Evolutionary conservation across 140 eudicot species (phyloP), one percentile per base, ranked within the genome.

Genomic region (Senecio squalidus): DNA sequence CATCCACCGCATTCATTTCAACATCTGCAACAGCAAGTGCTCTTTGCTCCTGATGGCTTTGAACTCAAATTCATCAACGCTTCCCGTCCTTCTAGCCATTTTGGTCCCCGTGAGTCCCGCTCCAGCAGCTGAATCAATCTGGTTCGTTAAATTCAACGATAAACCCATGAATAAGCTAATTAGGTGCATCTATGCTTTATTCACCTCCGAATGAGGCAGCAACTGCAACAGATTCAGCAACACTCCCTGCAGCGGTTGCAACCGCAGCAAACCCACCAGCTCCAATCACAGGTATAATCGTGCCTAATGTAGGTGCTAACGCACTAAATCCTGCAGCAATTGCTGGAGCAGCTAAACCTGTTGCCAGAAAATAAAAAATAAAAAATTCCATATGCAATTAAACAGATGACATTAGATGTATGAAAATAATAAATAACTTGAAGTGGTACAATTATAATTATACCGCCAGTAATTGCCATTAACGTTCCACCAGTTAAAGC

Each of bases 321-420:
- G 98, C 98, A 75, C 95, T 61, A 52, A 92, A 84, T 30, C 96
- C 98, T 26, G 98, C 98, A 72, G 96, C 98, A 70, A 92, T 92
- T 55, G 95, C 98, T 69, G 98, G 98, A 41, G 98, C 98, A 74
- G 98, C 98, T 75, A 92, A 77, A 38, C 98, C 96, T 92, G 82
- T 76, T 74, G 33, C n/a, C 44, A 73, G 29, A 31, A 18, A 11
- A 23, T 33, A 39, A 1, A 25, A 36, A 14, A 44, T 44, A 24
- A 17, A 60, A 21, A 31, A 11, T 24, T 8, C 27, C 48, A 36
- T 55, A 27, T 47, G 14, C 6, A 44, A 40, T 68, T 30, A 25
- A 34, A 39, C 14, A 44, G 13, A 73, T 48, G 38, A 44, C 46
- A 16, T 21, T 22, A 34, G 33, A 23, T 10, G 9, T 23, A 48